A percentile compares a stretch with the other conserved stretches of the same genome.
phyloP scores from a whole-genome alignment of 352 stramenopile genomes.

The Phytophthora cactorum region DNA sequence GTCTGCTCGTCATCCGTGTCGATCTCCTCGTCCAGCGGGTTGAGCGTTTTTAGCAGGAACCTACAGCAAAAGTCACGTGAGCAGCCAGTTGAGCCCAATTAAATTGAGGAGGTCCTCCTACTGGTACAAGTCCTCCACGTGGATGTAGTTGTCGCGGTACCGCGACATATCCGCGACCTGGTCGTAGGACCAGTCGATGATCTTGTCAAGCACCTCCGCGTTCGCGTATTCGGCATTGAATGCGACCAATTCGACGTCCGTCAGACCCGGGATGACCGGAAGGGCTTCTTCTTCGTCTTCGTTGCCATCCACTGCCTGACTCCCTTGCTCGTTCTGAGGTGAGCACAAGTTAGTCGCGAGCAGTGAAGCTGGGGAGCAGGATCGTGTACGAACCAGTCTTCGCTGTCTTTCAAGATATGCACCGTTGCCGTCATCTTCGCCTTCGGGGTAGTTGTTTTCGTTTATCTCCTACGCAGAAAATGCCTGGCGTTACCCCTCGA shows the following conservation, averaged over 20 bases:
- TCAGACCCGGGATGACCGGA: slow-evolving; percentile 44
- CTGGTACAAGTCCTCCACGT: slow-evolving; percentile 58
- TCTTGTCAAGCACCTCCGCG: slow-evolving; percentile 46
- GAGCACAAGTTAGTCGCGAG: not conserved
- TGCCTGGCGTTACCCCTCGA: not conserved
- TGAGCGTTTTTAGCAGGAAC: slow-evolving; percentile 63
- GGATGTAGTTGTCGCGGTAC: slow-evolving; percentile 56
- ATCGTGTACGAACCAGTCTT: slow-evolving; percentile 21
- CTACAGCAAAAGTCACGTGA: slow-evolving; percentile 24
- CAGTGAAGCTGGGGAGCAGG: not conserved
- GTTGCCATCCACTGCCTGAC: not conserved
- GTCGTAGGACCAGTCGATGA: slow-evolving; percentile 76
- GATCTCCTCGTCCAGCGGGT: slow-evolving; percentile 59
- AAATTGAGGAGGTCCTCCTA: slow-evolving; percentile 17
- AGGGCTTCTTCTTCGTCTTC: slow-evolving; percentile 21
- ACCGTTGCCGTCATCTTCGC: slow-evolving; percentile 4
- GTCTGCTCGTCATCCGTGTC: slow-evolving; percentile 47
- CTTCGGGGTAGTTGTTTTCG: not conserved
- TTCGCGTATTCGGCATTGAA: slow-evolving; percentile 71
- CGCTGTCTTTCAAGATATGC: slow-evolving; percentile 17
- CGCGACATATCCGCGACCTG: slow-evolving; percentile 41
- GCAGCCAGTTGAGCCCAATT: not conserved
- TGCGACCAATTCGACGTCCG: slow-evolving; percentile 52
- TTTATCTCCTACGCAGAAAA: slow-evolving; percentile 1
- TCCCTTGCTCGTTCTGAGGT: slow-evolving; percentile 5